phyloP scores from a whole-genome alignment of 768 basidiomycete species.

The Paxillus ammoniavirescens region DNA sequence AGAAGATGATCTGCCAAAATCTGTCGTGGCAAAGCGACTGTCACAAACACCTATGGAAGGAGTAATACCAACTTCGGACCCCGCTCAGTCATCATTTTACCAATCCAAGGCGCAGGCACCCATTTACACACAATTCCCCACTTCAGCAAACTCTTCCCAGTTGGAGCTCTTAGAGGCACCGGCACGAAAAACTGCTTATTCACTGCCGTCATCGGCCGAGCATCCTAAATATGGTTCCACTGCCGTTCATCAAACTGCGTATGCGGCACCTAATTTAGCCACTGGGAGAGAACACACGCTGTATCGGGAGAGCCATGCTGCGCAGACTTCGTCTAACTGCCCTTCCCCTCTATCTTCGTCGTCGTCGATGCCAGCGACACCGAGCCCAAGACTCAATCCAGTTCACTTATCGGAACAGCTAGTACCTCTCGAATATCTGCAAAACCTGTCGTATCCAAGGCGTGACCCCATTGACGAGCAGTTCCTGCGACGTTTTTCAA shows the following conservation, averaged over 20 bases:
- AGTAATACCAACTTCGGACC: slow-evolving; percentile 19
- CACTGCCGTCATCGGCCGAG: slow-evolving; percentile 29
- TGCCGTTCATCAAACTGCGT: slow-evolving; percentile 28
- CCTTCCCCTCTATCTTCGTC: slow-evolving; percentile 36
- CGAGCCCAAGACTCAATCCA: slow-evolving; percentile 27
- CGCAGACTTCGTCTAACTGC: slow-evolving; percentile 24
- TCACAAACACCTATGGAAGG: slow-evolving; percentile 33
- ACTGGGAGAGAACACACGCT: slow-evolving; percentile 18
- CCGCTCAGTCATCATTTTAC: slow-evolving; percentile 20
- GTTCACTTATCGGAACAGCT: slow-evolving; percentile 36
- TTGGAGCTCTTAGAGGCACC: slow-evolving; percentile 23
- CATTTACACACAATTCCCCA: slow-evolving; percentile 32
- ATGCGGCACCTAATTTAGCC: slow-evolving; percentile 31
- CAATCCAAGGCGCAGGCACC: slow-evolving; percentile 21
- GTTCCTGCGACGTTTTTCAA: slow-evolving; percentile 55
- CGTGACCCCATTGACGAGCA: slow-evolving; percentile 67
- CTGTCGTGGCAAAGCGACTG: slow-evolving; percentile 41
- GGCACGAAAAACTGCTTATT: slow-evolving; percentile 28
- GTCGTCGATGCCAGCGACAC: slow-evolving; percentile 39
- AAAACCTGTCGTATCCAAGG: slow-evolving; percentile 49
- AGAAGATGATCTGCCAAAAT: slow-evolving; percentile 45
- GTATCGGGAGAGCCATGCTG: slow-evolving; percentile 19
- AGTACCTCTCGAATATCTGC: slow-evolving; percentile 64
- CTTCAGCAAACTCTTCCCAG: slow-evolving; percentile 28
- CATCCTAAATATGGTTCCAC: slow-evolving; percentile 20